Evolutionary conservation across 2,329 filamentous ascomycete species (phyloP).

Genomic region (Pseudocercospora macadamiae): DNA sequence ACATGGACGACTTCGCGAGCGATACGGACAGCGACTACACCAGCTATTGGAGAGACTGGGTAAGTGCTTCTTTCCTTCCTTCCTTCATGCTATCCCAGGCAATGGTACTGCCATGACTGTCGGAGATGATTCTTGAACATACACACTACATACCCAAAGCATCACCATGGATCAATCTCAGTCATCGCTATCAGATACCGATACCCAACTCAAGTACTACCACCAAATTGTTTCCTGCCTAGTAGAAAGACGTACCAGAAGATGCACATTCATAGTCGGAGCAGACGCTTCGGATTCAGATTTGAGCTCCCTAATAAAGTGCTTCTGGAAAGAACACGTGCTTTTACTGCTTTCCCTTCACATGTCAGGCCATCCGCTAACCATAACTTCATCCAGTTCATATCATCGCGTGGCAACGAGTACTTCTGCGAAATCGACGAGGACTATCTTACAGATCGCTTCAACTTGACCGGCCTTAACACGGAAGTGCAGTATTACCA

Average conservation of each 20-base stretch:
- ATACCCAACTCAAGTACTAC: too few relatives aligned
- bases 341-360: neutral
- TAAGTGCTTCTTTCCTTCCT: conserved; percentile 48
- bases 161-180: too few relatives aligned
- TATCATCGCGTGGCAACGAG: conserved; percentile 95
- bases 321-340: neutral
- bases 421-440: conserved; percentile 99
- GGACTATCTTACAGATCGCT: conserved; percentile 95
- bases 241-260: too few relatives aligned
- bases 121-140: too few relatives aligned
- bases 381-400: conserved; percentile 75
- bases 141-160: too few relatives aligned
- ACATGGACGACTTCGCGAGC: conserved; percentile 96
- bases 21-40: conserved; percentile 99
- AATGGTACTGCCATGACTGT: too few relatives aligned
- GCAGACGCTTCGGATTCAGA: too few relatives aligned
- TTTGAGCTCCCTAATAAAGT: neutral
- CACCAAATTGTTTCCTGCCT: too few relatives aligned
- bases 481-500: conserved; percentile 99
- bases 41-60: conserved; percentile 99
- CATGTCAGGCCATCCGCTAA: conserved; percentile 16
- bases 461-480: conserved; percentile 96
- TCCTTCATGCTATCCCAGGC: neutral
- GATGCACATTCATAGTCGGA: too few relatives aligned
- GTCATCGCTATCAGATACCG: neutral